Percentiles rank a stretch among this genome's conserved stretches.
phyloP scores from a whole-genome alignment of 768 basidiomycete genomes.

The Rhodosporidiobolus sp. region DNA sequence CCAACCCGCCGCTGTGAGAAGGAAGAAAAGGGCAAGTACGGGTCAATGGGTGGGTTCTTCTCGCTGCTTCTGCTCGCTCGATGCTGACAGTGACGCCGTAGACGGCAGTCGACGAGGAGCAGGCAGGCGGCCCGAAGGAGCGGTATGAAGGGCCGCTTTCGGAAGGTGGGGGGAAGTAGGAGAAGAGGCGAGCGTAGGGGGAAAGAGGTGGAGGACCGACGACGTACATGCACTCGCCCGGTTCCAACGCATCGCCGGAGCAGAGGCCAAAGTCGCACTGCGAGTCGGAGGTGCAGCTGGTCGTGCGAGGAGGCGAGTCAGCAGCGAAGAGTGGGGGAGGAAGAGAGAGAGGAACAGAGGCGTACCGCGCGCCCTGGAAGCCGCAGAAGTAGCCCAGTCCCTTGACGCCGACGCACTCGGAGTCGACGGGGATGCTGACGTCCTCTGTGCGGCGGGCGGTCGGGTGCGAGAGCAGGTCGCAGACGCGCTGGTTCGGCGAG shows the following conservation, averaged over 20 bases:
- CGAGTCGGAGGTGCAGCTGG: conserved; percentile 15
- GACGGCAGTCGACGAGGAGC: too few relatives aligned
- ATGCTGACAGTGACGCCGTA: too few relatives aligned
- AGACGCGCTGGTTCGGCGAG: conserved; percentile 16
- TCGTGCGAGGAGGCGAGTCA: not conserved
- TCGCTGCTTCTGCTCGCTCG: too few relatives aligned
- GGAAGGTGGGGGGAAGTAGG: not conserved
- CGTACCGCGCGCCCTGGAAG: conserved; percentile 20
- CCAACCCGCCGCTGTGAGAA: conserved; percentile 20
- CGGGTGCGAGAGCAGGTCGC: conserved; percentile 25
- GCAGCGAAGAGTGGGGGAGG: too few relatives aligned
- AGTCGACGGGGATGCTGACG: conserved; percentile 18
- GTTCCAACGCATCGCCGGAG: not conserved
- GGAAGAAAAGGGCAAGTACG: too few relatives aligned
- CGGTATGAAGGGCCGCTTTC: not conserved
- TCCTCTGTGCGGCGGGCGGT: not conserved
- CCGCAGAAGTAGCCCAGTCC: conserved; percentile 17
- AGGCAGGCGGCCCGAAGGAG: not conserved
- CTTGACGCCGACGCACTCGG: conserved; percentile 5
- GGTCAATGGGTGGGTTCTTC: too few relatives aligned
- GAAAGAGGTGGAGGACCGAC: too few relatives aligned
- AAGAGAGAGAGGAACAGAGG: not conserved
- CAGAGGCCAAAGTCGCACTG: conserved; percentile 32
- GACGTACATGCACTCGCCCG: conserved; percentile 18
- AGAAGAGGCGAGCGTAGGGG: too few relatives aligned